These are phyloP conservation scores for Ceratobasidium sp. DNA, from an alignment of 1,284 basidiomycete genomes.

Conservation along the genomic window DNA sequence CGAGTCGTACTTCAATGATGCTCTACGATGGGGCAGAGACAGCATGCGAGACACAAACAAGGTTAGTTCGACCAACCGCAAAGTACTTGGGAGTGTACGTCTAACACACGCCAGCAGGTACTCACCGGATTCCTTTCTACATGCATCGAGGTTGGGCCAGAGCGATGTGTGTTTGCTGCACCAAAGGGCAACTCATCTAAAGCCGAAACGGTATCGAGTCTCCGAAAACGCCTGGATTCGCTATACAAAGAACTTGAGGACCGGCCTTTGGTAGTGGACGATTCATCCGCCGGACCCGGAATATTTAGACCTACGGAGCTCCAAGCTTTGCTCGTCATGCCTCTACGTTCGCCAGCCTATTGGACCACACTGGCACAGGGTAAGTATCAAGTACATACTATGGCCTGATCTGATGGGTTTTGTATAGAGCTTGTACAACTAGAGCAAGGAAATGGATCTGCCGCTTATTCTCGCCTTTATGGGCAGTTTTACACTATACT, in stretches of 20 bases:
- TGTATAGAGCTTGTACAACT: neutral
- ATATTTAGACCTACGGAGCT: slow-evolving; percentile 38
- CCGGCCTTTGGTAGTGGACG: slow-evolving; percentile 34
- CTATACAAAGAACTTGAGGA: slow-evolving; percentile 32
- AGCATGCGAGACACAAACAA: slow-evolving; percentile 42
- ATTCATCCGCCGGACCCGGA: slow-evolving; percentile 39
- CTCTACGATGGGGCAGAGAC: slow-evolving; percentile 41
- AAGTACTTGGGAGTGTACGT: neutral
- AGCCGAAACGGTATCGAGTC: slow-evolving; percentile 25
- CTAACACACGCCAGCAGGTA: neutral
- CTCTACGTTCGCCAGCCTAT: slow-evolving; percentile 24
- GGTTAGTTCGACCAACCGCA: slow-evolving; percentile 23
- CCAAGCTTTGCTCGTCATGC: slow-evolving; percentile 31
- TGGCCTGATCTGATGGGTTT: slow-evolving; percentile 16
- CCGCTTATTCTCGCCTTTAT: neutral
- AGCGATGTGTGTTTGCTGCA: slow-evolving; percentile 32
- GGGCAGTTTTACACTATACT: neutral
- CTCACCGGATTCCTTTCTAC: slow-evolving; percentile 38
- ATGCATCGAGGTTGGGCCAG: slow-evolving; percentile 39
- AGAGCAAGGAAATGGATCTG: neutral
- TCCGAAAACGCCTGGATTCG: slow-evolving; percentile 16
- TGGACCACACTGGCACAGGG: neutral
- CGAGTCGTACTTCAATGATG: slow-evolving; percentile 38
- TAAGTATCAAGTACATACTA: neutral
- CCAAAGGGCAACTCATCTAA: neutral